Evolutionary conservation across 2,329 filamentous ascomycete genomes (phyloP).

Genomic region (Cadophora gregata): DNA sequence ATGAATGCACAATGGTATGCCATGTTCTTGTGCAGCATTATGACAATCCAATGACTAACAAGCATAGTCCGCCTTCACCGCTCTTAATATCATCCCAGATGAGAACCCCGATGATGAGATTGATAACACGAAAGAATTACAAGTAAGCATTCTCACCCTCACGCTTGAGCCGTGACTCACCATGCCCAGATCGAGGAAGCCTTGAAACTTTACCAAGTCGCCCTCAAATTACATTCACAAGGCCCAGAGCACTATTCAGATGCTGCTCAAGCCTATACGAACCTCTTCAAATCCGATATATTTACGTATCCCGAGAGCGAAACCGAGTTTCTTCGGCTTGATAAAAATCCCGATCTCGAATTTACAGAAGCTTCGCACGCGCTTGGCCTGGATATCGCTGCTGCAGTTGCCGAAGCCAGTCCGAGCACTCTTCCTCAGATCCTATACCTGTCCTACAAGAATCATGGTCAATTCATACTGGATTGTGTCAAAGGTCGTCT

Average conservation of each 20-base stretch:
- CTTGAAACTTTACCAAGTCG: slow-evolving; percentile 90
- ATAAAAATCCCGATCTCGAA: slow-evolving; percentile 57
- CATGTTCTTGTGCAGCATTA: too few species aligned
- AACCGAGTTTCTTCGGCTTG: slow-evolving; percentile 81
- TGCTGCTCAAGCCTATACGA: slow-evolving; percentile 81
- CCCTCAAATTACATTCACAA: slow-evolving; percentile 89
- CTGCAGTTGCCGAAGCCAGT: slow-evolving; percentile 71
- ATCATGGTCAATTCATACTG: slow-evolving; percentile 89
- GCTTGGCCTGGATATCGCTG: slow-evolving; percentile 59
- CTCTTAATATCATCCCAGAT: slow-evolving; percentile 93
- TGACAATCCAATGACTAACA: slow-evolving; percentile 16
- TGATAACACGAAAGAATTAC: slow-evolving; percentile 93
- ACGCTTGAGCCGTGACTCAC: slow-evolving; percentile 19
- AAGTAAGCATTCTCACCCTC: slow-evolving; percentile 51
- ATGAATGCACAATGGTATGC: slow-evolving; percentile 21
- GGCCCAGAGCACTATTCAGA: slow-evolving; percentile 77
- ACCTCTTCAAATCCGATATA: slow-evolving; percentile 89
- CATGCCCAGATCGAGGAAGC: slow-evolving; percentile 81
- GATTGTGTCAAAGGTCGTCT: slow-evolving; percentile 69
- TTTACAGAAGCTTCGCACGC: slow-evolving; percentile 56
- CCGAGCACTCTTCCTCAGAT: slow-evolving; percentile 87
- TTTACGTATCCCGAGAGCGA: slow-evolving; percentile 89
- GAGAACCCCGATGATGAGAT: slow-evolving; percentile 89
- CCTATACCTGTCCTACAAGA: slow-evolving; percentile 93
- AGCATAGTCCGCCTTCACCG: slow-evolving; percentile 63